Evolutionary conservation across 2,329 filamentous ascomycete species (phyloP).

Genomic region (Penicillium capsulatum): DNA sequence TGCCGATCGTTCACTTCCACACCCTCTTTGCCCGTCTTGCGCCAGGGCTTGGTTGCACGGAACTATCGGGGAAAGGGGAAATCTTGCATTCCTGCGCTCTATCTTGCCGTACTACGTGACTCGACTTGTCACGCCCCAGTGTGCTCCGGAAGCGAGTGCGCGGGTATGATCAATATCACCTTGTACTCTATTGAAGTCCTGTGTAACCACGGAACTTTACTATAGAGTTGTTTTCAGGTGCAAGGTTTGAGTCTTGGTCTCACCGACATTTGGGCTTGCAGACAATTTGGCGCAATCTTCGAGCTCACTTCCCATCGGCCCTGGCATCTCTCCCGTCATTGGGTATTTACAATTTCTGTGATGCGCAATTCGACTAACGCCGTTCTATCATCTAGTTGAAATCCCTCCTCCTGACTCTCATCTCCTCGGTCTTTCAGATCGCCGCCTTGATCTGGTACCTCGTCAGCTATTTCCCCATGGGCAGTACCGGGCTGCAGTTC

Average conservation of each 20-base stretch:
- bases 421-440: conserved; percentile 79
- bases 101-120: conserved; percentile 18
- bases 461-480: conserved; percentile 97
- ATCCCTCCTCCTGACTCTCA: conserved; percentile 76
- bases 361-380: too few relatives aligned
- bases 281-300: background rate
- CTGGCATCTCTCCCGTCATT: too few relatives aligned
- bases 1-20: conserved; percentile 15
- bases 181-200: background rate
- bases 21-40: conserved; percentile 11
- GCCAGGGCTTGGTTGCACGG: conserved; percentile 13
- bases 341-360: too few relatives aligned
- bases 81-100: conserved; percentile 19
- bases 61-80: conserved; percentile 11
- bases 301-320: background rate
- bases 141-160: background rate
- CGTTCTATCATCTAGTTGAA: conserved; percentile 67
- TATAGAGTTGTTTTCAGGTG: background rate
- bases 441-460: conserved; percentile 86
- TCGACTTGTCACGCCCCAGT: conserved; percentile 5
- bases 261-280: conserved; percentile 10
- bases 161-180: conserved; percentile 6
- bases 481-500: conserved; percentile 78
- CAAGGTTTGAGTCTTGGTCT: conserved; percentile 9
- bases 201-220: background rate